Base-by-base conservation (phyloP, 2,329 filamentous ascomycete genomes). In the Botryotinia convoluta region DNA sequence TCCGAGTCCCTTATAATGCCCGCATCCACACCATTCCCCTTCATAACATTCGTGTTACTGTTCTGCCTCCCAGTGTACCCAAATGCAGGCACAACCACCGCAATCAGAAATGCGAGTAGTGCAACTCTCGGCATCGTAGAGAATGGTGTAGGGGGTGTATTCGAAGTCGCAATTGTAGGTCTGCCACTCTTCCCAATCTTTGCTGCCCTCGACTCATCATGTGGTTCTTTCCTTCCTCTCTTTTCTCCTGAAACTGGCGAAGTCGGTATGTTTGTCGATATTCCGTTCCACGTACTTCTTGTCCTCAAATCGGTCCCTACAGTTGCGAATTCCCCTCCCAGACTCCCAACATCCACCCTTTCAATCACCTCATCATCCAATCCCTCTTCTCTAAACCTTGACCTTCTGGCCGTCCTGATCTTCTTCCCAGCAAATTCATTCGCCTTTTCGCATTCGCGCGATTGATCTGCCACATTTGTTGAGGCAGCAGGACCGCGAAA, bases 71-170 rank as follows among this genome's bases (percentile, higher is more conserved):
- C 84, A 73, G 81, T 68, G 71, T 78, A 77, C 45, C 83, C 82
- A 77, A 84, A 85, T 8, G 83, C 82, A 9, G 87, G 86, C 54
- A 88, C 79, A 68, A 88, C 80, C 69, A 88, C 79, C 48, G 86
- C 85, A 71, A 88, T 84, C 74, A 88, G 80, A 69, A 88, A 76
- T 20, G 82, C 85, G 74, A 87, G 81, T 81, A 87, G 82, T 29
- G 85, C 83, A 74, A 86, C 78, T 69, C 84, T 83, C 48, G 85
- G 83, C 9, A 87, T 72, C 22, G 83, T 82, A 2, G 83, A 79
- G 60, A 84, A 80, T 35, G 83, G 79, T 35, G 83, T 80, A 65
- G 85, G 83, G 22, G 85, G 84, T 69, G 83, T 82, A 78, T 82
- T 84, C 18, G 85, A 83, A 65, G 83, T 82, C 69, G 82, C 81